phyloP scores from a whole-genome alignment of 345 rosid species.

The Rubroshorea leprosula region DNA sequence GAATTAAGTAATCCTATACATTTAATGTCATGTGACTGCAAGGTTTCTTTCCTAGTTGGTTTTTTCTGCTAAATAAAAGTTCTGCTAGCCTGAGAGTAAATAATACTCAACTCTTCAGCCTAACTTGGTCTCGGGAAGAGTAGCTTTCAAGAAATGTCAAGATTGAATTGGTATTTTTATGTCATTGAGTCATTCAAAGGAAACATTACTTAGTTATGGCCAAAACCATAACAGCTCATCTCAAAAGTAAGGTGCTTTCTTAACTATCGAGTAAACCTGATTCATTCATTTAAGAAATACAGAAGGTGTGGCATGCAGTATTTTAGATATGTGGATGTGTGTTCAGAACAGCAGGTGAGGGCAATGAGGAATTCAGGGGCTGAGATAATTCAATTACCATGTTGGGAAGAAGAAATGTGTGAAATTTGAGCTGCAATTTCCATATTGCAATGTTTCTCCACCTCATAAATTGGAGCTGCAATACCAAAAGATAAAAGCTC shows the following conservation, averaged over 20 bases:
- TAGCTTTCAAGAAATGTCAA: background rate
- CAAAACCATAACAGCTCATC: too few species aligned
- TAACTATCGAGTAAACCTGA: too few species aligned
- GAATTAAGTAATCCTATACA: constrained; percentile 1
- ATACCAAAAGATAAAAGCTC: constrained; percentile 16
- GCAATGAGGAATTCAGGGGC: background rate
- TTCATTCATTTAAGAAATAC: too few species aligned
- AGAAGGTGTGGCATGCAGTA: too few species aligned
- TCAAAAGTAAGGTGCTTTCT: too few species aligned
- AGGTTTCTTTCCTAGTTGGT: background rate
- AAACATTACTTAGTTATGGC: background rate
- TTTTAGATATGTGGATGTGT: too few species aligned
- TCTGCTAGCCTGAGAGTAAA: background rate
- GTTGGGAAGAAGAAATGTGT: constrained; percentile 42
- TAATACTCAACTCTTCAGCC: background rate
- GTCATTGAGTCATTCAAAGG: background rate
- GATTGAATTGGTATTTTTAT: background rate
- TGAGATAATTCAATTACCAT: constrained; percentile 33
- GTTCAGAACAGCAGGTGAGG: background rate
- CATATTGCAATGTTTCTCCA: constrained; percentile 95
- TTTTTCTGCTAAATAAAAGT: constrained; percentile 6
- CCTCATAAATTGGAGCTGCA: constrained; percentile 86
- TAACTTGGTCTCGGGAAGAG: background rate
- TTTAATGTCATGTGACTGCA: background rate
- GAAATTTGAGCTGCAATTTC: constrained; percentile 91